These are phyloP conservation scores for Exophiala aquamarina DNA, from an alignment of 2,329 filamentous ascomycete species.

Conservation along the genomic window DNA sequence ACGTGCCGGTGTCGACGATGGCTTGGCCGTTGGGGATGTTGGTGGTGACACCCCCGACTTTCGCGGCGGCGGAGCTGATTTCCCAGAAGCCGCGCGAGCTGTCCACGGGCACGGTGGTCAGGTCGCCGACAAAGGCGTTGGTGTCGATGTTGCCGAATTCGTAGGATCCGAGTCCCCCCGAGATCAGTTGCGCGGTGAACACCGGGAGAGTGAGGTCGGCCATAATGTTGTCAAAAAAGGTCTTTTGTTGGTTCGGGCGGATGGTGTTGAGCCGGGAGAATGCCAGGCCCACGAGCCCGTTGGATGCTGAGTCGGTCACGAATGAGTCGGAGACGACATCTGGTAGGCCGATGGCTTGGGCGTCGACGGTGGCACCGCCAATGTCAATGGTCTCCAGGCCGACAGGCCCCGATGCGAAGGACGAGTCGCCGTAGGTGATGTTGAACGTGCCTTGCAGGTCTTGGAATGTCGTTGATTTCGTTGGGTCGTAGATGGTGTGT, in stretches of 20 bases:
- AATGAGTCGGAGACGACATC: constrained; percentile 60
- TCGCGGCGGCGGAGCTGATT: constrained; percentile 58
- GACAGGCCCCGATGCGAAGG: constrained; percentile 61
- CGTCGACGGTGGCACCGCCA: constrained; percentile 61
- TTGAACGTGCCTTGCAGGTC: constrained; percentile 55
- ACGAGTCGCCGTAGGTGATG: constrained; percentile 69
- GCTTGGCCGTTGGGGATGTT: constrained; percentile 40
- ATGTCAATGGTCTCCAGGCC: constrained; percentile 68
- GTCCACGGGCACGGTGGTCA: constrained; percentile 64
- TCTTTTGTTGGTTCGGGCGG: constrained; percentile 62
- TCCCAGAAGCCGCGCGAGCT: constrained; percentile 68
- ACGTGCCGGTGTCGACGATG: constrained; percentile 69
- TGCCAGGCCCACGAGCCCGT: constrained; percentile 69
- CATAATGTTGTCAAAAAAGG: constrained; percentile 72
- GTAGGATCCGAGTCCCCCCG: constrained; percentile 62
- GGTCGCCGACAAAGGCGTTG: constrained; percentile 61
- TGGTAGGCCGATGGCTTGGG: constrained; percentile 69
- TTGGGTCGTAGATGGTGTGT: constrained; percentile 58
- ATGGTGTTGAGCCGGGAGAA: constrained; percentile 67
- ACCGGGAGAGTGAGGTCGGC: constrained; percentile 62
- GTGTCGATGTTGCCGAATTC: constrained; percentile 72
- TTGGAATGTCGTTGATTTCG: constrained; percentile 53
- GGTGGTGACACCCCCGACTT: constrained; percentile 49
- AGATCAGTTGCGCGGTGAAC: constrained; percentile 69
- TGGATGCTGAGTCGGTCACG: constrained; percentile 58